phyloP scores from a whole-genome alignment of 176 grass and related monocot species.

The Rhynchospora pubera region DNA sequence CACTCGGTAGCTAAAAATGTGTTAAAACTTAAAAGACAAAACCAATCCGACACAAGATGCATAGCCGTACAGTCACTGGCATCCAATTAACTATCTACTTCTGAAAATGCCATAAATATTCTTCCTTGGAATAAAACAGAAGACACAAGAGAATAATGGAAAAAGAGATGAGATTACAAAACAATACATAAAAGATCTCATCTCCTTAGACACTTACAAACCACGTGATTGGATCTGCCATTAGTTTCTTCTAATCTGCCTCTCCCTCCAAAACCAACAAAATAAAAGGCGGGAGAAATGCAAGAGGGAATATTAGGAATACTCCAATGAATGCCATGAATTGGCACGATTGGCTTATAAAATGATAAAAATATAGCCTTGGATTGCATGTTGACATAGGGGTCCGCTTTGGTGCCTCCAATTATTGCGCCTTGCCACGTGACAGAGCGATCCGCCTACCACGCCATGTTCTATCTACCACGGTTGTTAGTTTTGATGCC shows the following conservation, averaged over 20 bases:
- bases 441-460: not conserved
- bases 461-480: not conserved
- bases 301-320: not conserved
- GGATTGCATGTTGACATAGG: not conserved
- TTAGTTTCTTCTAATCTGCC: conserved; percentile 11
- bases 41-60: not conserved
- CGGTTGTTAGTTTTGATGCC: not conserved
- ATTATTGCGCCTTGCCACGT: conserved; percentile 21
- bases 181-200: not conserved
- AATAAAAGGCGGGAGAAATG: conserved; percentile 5
- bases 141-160: not conserved
- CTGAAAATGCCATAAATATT: conserved; percentile 3
- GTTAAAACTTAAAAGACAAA: too few species aligned
- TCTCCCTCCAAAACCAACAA: conserved; percentile 14
- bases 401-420: not conserved
- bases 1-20: too few species aligned
- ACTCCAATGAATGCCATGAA: not conserved
- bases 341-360: not conserved
- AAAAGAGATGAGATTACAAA: not conserved
- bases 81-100: not conserved
- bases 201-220: not conserved
- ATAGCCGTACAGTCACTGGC: not conserved
- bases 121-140: not conserved
- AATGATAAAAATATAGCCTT: not conserved
- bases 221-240: conserved; percentile 14